These are phyloP conservation scores for Pleurotus eryngii DNA, from an alignment of 768 basidiomycete species.

Conservation along the genomic window DNA sequence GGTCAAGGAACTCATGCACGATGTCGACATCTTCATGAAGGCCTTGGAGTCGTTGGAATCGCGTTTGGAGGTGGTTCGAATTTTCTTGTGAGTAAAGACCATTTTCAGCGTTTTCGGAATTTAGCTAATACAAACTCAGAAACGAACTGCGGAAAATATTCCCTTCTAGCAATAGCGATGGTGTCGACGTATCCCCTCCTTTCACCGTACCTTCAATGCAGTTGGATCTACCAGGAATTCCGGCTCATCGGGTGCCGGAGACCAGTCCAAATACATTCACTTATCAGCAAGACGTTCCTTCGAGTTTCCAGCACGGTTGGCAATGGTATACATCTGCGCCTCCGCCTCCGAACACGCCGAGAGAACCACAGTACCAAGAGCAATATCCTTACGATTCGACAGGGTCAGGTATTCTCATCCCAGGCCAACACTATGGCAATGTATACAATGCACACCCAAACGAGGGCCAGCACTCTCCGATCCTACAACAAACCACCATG, in stretches of 20 bases:
- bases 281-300: conserved; percentile 1
- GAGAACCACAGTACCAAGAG: background rate
- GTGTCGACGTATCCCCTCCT: background rate
- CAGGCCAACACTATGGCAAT: background rate
- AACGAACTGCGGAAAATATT: conserved; percentile 9
- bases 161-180: background rate
- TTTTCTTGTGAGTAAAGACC: conserved; percentile 29
- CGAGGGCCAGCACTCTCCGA: too few species aligned
- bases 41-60: conserved; percentile 34
- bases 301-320: conserved; percentile 8
- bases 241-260: background rate
- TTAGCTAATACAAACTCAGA: background rate
- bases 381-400: too few species aligned
- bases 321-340: conserved; percentile 11
- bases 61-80: conserved; percentile 31
- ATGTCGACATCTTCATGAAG: conserved; percentile 39
- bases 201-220: background rate
- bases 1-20: conserved; percentile 33
- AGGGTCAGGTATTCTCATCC: background rate
- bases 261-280: background rate
- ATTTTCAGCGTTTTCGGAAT: too few species aligned
- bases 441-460: background rate
- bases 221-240: background rate
- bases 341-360: background rate
- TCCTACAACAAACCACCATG: too few species aligned